Conservation (phyloP, 495 filamentous ascomycete genomes). For the Daldinia vernicosa region DNA sequence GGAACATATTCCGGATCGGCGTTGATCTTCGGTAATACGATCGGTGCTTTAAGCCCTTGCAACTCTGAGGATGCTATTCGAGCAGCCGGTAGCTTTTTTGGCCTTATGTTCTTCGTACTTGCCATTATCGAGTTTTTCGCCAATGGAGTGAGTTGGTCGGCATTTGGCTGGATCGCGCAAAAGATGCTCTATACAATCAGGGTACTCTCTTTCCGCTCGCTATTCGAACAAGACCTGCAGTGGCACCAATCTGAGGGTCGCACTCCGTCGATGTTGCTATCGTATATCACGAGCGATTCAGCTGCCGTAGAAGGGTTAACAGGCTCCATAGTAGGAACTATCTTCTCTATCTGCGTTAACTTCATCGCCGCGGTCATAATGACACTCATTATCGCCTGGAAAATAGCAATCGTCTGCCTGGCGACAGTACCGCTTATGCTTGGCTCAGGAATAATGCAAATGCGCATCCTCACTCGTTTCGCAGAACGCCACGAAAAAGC, state of each 20-base stretch:
- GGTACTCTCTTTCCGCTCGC: conserved; percentile 56
- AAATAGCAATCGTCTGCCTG: conserved; percentile 65
- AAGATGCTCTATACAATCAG: conserved; percentile 55
- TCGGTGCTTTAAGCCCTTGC: conserved; percentile 48
- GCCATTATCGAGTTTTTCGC: conserved; percentile 58
- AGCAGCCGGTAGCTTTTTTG: conserved; percentile 57
- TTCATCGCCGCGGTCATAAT: conserved; percentile 59
- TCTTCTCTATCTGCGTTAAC: conserved; percentile 59
- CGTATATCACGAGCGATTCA: conserved; percentile 63
- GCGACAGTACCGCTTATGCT: conserved; percentile 64
- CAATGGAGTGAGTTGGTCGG: conserved; percentile 55
- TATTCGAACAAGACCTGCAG: conserved; percentile 58
- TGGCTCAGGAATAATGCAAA: conserved; percentile 63
- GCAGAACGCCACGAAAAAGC: conserved; percentile 68
- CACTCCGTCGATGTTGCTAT: conserved; percentile 59
- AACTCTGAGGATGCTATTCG: conserved; percentile 48
- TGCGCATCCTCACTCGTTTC: conserved; percentile 62
- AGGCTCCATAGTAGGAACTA: conserved; percentile 55
- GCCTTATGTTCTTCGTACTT: conserved; percentile 64
- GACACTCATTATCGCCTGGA: conserved; percentile 69
- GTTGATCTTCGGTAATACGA: conserved; percentile 62
- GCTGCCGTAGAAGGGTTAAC: conserved; percentile 55
- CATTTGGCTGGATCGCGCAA: conserved; percentile 61
- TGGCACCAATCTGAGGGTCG: conserved; percentile 61
- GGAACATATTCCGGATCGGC: conserved; percentile 57